These are phyloP conservation scores for Hura crepitans DNA, from an alignment of 441 rosid genomes.

Conservation along the genomic window DNA sequence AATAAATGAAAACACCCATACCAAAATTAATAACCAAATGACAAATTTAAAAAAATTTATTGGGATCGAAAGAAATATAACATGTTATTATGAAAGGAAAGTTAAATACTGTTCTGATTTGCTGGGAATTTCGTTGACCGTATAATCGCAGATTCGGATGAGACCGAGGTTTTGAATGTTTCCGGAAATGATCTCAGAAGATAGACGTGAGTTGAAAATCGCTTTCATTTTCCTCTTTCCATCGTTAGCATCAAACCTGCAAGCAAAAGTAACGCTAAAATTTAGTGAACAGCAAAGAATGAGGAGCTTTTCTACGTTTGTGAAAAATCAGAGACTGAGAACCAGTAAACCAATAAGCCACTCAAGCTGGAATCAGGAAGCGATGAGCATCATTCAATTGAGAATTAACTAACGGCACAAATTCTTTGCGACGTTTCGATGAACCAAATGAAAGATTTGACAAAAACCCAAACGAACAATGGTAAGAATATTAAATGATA, in stretches of 20 bases:
- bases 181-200: conserved; percentile 60
- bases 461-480: not conserved
- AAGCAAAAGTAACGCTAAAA: not conserved
- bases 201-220: conserved; percentile 52
- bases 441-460: not conserved
- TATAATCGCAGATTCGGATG: conserved; percentile 60
- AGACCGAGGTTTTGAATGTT: conserved; percentile 66
- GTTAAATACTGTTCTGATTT: conserved; percentile 63
- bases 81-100: not conserved
- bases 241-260: conserved; percentile 72
- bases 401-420: not conserved
- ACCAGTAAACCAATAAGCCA: too few relatives aligned
- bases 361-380: not conserved
- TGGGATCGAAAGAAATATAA: not conserved
- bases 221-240: conserved; percentile 64
- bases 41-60: not conserved
- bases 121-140: conserved; percentile 74
- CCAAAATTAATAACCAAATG: not conserved
- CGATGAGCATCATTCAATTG: not conserved
- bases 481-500: not conserved
- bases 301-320: too few relatives aligned
- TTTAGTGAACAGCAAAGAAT: too few relatives aligned
- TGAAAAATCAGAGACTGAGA: too few relatives aligned
- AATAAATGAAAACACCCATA: conserved; percentile 9
- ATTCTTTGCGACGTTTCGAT: not conserved